A percentile compares a stretch with the other conserved stretches of the same genome.
These are phyloP conservation scores for Penicillium occitanis DNA, from an alignment of 2,329 filamentous ascomycete genomes.

Conservation along the genomic window DNA sequence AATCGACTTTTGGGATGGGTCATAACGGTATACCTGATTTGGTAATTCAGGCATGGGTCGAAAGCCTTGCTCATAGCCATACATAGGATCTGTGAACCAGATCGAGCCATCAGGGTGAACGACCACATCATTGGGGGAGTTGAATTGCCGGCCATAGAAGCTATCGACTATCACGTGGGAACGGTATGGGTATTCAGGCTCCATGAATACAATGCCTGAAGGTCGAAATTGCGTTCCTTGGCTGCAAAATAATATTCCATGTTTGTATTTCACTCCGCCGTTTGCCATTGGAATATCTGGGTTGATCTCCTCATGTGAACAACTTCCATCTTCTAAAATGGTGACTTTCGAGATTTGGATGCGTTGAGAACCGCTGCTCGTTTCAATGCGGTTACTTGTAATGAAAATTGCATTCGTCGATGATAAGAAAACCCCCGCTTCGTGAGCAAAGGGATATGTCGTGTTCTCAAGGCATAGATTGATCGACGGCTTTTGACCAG, in stretches of 20 bases:
- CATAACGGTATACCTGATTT: constrained; percentile 45
- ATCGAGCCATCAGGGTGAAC: constrained; percentile 26
- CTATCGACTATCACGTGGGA: not conserved
- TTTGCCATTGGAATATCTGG: constrained; percentile 27
- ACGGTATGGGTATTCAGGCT: not conserved
- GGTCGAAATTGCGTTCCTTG: constrained; percentile 6
- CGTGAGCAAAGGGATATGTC: constrained; percentile 51
- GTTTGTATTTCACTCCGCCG: constrained; percentile 33
- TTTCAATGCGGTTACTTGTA: constrained; percentile 38
- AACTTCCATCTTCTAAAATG: constrained; percentile 16
- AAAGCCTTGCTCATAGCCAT: constrained; percentile 38
- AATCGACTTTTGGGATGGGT: constrained; percentile 42
- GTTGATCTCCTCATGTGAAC: constrained; percentile 20
- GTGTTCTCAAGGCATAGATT: constrained; percentile 30
- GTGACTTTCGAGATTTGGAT: constrained; percentile 27
- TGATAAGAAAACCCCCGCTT: constrained; percentile 44
- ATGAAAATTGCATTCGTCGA: constrained; percentile 37
- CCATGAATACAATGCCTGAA: not conserved
- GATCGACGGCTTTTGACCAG: no score
- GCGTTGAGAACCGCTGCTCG: constrained; percentile 2
- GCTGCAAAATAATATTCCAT: constrained; percentile 27
- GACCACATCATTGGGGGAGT: constrained; percentile 27
- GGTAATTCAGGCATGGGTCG: constrained; percentile 36
- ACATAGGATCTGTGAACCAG: constrained; percentile 29
- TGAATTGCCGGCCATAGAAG: constrained; percentile 21